Evolutionary conservation across 495 filamentous ascomycete genomes (phyloP).

Genomic region (Umbilicaria muhlenbergii): DNA sequence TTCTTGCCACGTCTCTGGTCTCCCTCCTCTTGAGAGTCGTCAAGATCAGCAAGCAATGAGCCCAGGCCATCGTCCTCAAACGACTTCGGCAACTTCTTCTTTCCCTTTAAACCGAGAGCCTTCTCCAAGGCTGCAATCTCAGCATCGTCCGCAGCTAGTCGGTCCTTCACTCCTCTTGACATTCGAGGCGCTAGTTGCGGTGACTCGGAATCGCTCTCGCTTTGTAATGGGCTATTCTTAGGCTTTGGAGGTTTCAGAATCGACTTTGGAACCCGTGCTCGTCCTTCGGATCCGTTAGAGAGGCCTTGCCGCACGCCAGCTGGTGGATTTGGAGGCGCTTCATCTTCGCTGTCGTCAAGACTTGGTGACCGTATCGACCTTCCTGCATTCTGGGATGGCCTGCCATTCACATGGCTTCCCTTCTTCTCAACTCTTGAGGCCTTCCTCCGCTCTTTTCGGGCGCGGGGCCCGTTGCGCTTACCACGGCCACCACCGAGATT

Average conservation of each 20-base stretch:
- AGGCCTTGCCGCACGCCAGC: background rate
- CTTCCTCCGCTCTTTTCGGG: slow-evolving; percentile 47
- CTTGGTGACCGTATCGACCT: slow-evolving; percentile 3
- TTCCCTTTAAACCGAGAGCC: slow-evolving; percentile 71
- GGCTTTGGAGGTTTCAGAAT: slow-evolving; percentile 14
- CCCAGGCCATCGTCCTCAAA: slow-evolving; percentile 80
- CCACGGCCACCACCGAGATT: slow-evolving; percentile 24
- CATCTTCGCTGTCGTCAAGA: slow-evolving; percentile 17
- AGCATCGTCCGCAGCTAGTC: slow-evolving; percentile 59
- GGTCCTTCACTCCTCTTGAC: slow-evolving; percentile 44
- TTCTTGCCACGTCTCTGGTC: slow-evolving; percentile 20
- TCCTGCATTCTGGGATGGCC: slow-evolving; percentile 4
- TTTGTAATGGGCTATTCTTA: slow-evolving; percentile 6
- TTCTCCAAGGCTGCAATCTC: slow-evolving; percentile 82
- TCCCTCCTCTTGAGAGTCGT: slow-evolving; percentile 30
- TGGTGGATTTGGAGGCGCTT: slow-evolving; percentile 12
- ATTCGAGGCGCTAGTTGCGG: slow-evolving; percentile 21
- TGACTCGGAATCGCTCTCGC: slow-evolving; percentile 14
- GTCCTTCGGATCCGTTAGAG: slow-evolving; percentile 13
- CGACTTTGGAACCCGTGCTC: slow-evolving; percentile 10
- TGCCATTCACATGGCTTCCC: slow-evolving; percentile 11
- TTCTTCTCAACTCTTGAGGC: slow-evolving; percentile 42
- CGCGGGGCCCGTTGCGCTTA: slow-evolving; percentile 21
- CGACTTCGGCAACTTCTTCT: slow-evolving; percentile 55
- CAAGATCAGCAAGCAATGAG: slow-evolving; percentile 58